Percentiles rank a stretch among this genome's conserved stretches.
Conservation (phyloP, 2,329 filamentous ascomycete genomes). For the Annulohypoxylon truncatum region DNA sequence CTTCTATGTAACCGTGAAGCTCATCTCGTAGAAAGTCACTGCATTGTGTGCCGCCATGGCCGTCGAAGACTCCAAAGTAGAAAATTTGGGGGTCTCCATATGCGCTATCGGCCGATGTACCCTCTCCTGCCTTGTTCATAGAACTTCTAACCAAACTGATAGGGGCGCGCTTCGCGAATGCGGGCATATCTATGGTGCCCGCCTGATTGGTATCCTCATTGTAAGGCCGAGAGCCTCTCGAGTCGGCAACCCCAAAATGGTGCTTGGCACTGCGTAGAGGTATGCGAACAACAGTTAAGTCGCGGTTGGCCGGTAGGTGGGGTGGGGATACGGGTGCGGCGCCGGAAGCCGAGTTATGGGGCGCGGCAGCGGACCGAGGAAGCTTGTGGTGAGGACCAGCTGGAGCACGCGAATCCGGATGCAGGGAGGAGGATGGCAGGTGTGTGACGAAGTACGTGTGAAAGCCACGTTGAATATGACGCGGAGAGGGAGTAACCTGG, state of each 20-base stretch:
- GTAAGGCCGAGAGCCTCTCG: slow-evolving; percentile 83
- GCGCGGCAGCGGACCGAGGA: slow-evolving; percentile 84
- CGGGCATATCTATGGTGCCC: slow-evolving; percentile 90
- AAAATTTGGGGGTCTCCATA: slow-evolving; percentile 95
- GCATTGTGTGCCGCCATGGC: slow-evolving; percentile 91
- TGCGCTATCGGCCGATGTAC: slow-evolving; percentile 77
- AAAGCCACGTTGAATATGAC: slow-evolving; percentile 66
- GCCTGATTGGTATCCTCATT: slow-evolving; percentile 97
- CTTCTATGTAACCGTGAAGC: slow-evolving; percentile 89
- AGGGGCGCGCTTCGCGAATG: slow-evolving; percentile 87
- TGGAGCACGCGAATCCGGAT: slow-evolving; percentile 80
- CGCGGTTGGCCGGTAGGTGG: slow-evolving; percentile 71
- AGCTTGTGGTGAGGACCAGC: slow-evolving; percentile 82
- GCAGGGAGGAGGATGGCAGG: slow-evolving; percentile 89
- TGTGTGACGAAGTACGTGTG: slow-evolving; percentile 99
- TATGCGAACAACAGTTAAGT: slow-evolving; percentile 94
- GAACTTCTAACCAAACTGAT: slow-evolving; percentile 64
- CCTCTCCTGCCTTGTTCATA: slow-evolving; percentile 66
- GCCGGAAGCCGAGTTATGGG: slow-evolving; percentile 71
- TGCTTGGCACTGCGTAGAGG: slow-evolving; percentile 94
- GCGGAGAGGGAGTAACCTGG: slow-evolving; percentile 18
- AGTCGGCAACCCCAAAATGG: slow-evolving; percentile 86
- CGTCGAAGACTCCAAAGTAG: slow-evolving; percentile 97
- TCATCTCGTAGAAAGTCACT: slow-evolving; percentile 86
- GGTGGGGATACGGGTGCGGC: slow-evolving; percentile 69